Evolutionary conservation across 345 rosid species (phyloP), one percentile per base, ranked within the genome.

Genomic region (Salix exigua): DNA sequence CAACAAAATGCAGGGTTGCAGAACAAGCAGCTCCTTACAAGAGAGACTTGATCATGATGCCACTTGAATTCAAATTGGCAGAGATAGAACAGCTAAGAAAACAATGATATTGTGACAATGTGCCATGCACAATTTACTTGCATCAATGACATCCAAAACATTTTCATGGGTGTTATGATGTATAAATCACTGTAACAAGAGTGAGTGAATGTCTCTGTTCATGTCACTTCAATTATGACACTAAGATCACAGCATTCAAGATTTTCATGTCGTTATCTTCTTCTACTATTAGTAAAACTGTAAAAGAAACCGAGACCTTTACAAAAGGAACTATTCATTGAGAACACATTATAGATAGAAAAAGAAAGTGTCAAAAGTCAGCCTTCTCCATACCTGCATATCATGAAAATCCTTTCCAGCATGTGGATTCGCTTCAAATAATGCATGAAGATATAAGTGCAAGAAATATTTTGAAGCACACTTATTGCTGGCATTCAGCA

Each of bases 361-460:
- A 58, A 4, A 58, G 25, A 55, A 55, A 46, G 50, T 46, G 50
- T 12, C 50, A 46, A 10, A 55, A 17, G 68, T 30, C 62, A 71
- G 76, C 51, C 60, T 37, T 72, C 50, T 72, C n/a, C 83, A 64
- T 84, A 92, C 99, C 98, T 92, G 99, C 94, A 96, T 90, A 85
- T 94, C 97, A 82, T 94, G 99, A 85, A 84, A 94, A 78, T 94
- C 98, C 83, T 78, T 94, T 81, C 98, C 99, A 58, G 85, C 85
- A 82, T 92, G 88, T 60, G 91, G 97, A 80, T 87, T 88, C 71
- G 82, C 96, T 90, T 89, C 93, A 86, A 89, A 96, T 71, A 96
- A 81, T 11, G 90, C 80, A 85, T 92, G 98, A 70, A 96, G 88
- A 83, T 94, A 96, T 73, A 87, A 82, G 84, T 92, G 89, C 88